Evolutionary conservation across 1,284 basidiomycete genomes (phyloP).

Genomic region (Rhodotorula sp.): DNA sequence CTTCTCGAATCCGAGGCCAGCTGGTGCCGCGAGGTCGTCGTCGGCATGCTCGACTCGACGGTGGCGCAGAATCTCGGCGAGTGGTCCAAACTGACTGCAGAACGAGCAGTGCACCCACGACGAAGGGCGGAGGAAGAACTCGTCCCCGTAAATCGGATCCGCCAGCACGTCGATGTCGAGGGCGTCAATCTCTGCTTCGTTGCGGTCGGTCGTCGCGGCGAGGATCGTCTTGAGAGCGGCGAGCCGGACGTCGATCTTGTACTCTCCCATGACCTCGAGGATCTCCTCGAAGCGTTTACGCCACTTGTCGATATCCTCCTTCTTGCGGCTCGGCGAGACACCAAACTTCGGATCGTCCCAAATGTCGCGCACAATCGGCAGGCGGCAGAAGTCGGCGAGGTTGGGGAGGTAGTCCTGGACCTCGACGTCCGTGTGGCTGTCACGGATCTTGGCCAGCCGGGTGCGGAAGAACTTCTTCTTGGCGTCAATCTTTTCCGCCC

Average conservation of each 20-base stretch:
- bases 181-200: not conserved
- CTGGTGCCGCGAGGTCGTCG: too few species aligned
- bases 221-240: constrained; percentile 15
- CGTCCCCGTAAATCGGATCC: constrained; percentile 4
- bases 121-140: constrained; percentile 4
- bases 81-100: not conserved
- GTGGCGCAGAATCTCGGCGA: not conserved
- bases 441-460: not conserved
- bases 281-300: constrained; percentile 2
- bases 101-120: constrained; percentile 13
- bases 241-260: not conserved
- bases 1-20: too few species aligned
- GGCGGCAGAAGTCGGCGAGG: constrained; percentile 1
- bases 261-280: not conserved
- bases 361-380: constrained; percentile 11
- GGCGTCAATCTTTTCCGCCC: too few species aligned
- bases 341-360: not conserved
- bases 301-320: not conserved
- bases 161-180: constrained; percentile 1
- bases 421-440: not conserved
- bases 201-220: constrained; percentile 1
- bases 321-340: not conserved
- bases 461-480: not conserved
- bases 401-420: not conserved
- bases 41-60: not conserved